Base-by-base conservation (phyloP, 2,329 filamentous ascomycete species). In the Drechmeria coniospora region DNA sequence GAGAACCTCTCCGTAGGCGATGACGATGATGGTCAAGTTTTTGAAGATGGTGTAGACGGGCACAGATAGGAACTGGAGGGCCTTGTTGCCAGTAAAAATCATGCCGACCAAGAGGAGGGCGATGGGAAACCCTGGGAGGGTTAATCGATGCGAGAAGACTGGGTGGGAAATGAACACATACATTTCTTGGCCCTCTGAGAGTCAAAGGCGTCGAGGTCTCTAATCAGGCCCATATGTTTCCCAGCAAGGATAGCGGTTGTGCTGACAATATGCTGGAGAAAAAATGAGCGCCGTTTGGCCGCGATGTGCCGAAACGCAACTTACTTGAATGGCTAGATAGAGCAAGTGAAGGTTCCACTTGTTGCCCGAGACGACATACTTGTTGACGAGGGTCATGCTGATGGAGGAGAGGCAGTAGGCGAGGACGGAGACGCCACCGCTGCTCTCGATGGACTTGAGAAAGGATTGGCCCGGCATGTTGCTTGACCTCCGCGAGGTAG, bases 41-140 rank as follows among this genome's bases (percentile, higher is more conserved):
- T 98, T 98, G 70, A 98, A 98, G 53, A 98, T 98, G 31, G 90
- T 98, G 61, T 98, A 98, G 15, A 98, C 90, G 15, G 90, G 90
- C 31, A 98, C 92, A 18, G 86, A 94, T 35, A 98, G 79, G 57
- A 77, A 95, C 57, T 94, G 84, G 25, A 98, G 74, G 13, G 90
- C 84, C 63, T 94, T 94, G 46, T 82, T 90, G 46, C 83, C 77
- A 30, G 90, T 95, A 60, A 95, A 98, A 57, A 98, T 95, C 90
- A 95, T 98, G 51, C 84, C 86, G 49, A 95, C 90, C 38, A 98
- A 75, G 36, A 95, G 79, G 30, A 94, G 64, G 32, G 90, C 92
- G 46, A 98, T 83, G 26, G 90, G 90, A 48, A 95, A 93, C 90
- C 86, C 83, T 92, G 19, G 8, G 6, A 12, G 2, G 5, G 26